These are phyloP conservation scores for Beauveria sp. DNA, from an alignment of 2,329 filamentous ascomycete genomes.

Conservation along the genomic window DNA sequence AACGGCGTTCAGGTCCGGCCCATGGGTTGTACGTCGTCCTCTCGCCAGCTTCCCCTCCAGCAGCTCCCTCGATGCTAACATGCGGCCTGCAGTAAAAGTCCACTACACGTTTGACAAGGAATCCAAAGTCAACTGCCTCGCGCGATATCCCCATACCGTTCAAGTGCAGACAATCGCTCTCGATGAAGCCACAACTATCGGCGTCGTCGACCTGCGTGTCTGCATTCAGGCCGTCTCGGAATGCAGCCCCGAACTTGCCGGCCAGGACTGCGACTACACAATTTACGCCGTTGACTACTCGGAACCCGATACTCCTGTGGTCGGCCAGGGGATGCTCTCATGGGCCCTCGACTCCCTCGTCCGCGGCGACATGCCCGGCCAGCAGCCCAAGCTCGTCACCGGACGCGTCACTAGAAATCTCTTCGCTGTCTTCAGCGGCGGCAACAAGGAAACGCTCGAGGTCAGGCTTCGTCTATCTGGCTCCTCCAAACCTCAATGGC, in stretches of 20 bases:
- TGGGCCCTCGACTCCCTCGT: conserved; percentile 55
- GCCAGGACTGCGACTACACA: conserved; percentile 75
- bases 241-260: conserved; percentile 73
- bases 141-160: conserved; percentile 72
- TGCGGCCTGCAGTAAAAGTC: conserved; percentile 66
- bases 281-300: conserved; percentile 96
- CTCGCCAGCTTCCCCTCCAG: conserved; percentile 15
- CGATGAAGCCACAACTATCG: conserved; percentile 74
- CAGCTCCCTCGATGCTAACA: conserved; percentile 13
- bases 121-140: conserved; percentile 81
- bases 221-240: conserved; percentile 76
- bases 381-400: conserved; percentile 69
- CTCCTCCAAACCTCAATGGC: conserved; percentile 51
- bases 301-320: conserved; percentile 84
- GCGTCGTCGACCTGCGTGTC: conserved; percentile 76
- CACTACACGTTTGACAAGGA: conserved; percentile 93
- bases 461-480: conserved; percentile 83
- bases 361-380: conserved; percentile 31
- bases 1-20: conserved; percentile 49
- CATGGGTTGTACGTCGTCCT: conserved; percentile 56
- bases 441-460: conserved; percentile 80
- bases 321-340: conserved; percentile 93
- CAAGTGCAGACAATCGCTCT: conserved; percentile 73
- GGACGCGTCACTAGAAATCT: conserved; percentile 85
- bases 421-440: conserved; percentile 75